These are phyloP conservation scores for Ogataea paraovalis DNA, from an alignment of 805 yeast species.

Conservation along the genomic window DNA sequence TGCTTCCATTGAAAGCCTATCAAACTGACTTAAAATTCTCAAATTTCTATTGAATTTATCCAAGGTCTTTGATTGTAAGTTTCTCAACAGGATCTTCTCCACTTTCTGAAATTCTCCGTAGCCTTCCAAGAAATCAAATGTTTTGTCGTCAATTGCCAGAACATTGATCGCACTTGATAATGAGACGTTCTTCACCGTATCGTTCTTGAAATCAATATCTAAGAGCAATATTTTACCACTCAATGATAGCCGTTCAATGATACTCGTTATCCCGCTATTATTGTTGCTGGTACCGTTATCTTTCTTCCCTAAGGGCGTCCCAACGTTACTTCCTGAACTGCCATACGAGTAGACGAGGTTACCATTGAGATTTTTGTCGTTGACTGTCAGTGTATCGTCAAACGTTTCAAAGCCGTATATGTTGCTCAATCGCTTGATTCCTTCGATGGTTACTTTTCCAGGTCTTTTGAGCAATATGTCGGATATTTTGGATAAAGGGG, in stretches of 20 bases:
- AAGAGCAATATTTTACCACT: constrained; percentile 34
- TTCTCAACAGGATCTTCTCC: constrained; percentile 24
- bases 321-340: constrained; percentile 13
- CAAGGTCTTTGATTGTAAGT: constrained; percentile 27
- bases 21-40: constrained; percentile 30
- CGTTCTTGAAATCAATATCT: constrained; percentile 33
- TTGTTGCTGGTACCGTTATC: neutral
- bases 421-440: constrained; percentile 32
- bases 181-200: constrained; percentile 25
- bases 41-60: constrained; percentile 33
- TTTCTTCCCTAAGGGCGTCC: constrained; percentile 13
- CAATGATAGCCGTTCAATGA: constrained; percentile 28
- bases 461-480: constrained; percentile 34
- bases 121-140: constrained; percentile 26
- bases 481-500: constrained; percentile 30
- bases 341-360: constrained; percentile 26
- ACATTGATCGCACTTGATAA: constrained; percentile 30
- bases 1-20: constrained; percentile 26
- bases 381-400: constrained; percentile 29
- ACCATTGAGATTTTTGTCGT: constrained; percentile 27
- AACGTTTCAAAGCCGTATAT: constrained; percentile 38
- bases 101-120: constrained; percentile 20
- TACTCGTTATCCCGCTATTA: constrained; percentile 1
- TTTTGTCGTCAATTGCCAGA: constrained; percentile 22
- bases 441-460: constrained; percentile 31